Conservation (phyloP, 1,284 basidiomycete genomes). For the Xerocomus nothofagi region DNA sequence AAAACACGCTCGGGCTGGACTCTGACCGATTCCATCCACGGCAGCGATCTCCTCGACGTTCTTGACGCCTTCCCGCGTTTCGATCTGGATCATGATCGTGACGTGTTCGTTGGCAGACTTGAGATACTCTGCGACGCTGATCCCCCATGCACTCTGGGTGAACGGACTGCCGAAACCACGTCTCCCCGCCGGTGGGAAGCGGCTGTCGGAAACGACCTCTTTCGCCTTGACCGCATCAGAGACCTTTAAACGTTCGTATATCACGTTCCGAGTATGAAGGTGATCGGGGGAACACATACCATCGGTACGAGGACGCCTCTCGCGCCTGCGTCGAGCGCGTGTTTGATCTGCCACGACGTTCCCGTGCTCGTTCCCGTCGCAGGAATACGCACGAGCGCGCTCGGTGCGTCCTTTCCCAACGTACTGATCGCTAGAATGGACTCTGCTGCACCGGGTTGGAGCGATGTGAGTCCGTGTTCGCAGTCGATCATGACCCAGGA, state of each 20-base stretch:
- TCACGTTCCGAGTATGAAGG: not conserved
- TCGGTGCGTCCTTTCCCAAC: constrained; percentile 43
- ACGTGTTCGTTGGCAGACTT: constrained; percentile 55
- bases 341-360: constrained; percentile 67
- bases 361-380: constrained; percentile 56
- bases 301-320: constrained; percentile 64
- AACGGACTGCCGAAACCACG: constrained; percentile 65
- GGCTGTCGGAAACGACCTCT: constrained; percentile 53
- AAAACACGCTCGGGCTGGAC: too few species aligned
- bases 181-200: constrained; percentile 56
- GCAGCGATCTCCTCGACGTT: constrained; percentile 62
- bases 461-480: constrained; percentile 59
- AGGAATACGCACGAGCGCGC: constrained; percentile 58
- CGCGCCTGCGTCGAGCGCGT: constrained; percentile 63
- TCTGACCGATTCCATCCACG: constrained; percentile 62
- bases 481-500: constrained; percentile 66
- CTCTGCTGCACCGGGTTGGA: constrained; percentile 57
- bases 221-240: constrained; percentile 56
- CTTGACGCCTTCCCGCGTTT: constrained; percentile 58
- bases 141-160: constrained; percentile 55
- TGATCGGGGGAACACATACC: constrained; percentile 36
- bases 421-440: constrained; percentile 52
- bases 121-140: constrained; percentile 53
- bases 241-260: constrained; percentile 49
- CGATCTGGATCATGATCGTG: constrained; percentile 66